These are phyloP conservation scores for Aureobasidium subglaciale DNA, from an alignment of 2,329 filamentous ascomycete genomes.

Conservation along the genomic window DNA sequence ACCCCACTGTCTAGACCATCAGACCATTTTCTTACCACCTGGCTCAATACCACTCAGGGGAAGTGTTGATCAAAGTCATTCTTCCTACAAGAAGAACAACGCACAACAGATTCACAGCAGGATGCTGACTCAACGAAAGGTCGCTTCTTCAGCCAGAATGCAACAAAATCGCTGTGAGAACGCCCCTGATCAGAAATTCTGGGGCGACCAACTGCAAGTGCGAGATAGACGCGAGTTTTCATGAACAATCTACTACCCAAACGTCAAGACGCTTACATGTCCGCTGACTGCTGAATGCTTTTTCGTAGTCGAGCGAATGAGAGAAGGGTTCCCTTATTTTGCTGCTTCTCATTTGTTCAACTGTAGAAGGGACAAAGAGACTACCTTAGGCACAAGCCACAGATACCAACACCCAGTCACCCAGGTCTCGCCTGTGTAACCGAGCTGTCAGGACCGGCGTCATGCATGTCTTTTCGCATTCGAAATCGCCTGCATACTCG, in stretches of 20 bases:
- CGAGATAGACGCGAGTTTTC: too few species aligned
- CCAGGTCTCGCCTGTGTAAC: constrained; percentile 1
- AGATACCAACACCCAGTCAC: neutral
- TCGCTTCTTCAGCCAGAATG: too few species aligned
- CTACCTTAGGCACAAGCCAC: neutral
- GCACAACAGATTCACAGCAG: too few species aligned
- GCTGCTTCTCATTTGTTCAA: neutral
- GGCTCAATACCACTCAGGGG: neutral
- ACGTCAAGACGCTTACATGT: too few species aligned
- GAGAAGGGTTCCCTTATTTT: neutral
- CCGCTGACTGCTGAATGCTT: too few species aligned
- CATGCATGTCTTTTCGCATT: constrained; percentile 11
- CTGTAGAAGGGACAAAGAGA: neutral
- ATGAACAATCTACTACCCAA: too few species aligned
- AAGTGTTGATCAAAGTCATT: neutral
- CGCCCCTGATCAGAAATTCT: neutral
- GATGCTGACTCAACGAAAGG: too few species aligned
- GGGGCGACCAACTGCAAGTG: neutral
- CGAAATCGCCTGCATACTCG: constrained; percentile 2
- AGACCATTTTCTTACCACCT: neutral
- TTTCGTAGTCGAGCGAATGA: neutral
- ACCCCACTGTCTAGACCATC: neutral
- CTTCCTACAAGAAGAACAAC: too few species aligned
- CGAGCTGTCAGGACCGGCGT: constrained; percentile 3
- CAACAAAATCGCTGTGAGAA: neutral